phyloP scores from a whole-genome alignment of 148 eudicot species.

The Heliamphora exappendiculata region DNA sequence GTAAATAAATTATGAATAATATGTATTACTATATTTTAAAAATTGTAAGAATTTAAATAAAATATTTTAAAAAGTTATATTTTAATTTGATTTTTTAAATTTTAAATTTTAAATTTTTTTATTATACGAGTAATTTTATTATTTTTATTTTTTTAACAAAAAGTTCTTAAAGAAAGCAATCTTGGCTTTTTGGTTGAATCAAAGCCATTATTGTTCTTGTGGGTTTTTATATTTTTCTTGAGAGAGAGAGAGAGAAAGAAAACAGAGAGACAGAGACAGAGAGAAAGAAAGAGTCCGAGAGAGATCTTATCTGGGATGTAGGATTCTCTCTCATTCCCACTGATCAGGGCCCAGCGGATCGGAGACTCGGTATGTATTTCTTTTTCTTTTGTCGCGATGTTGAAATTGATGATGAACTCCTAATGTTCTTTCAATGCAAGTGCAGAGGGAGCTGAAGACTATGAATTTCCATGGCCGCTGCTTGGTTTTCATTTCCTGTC shows the following conservation, averaged over 20 bases:
- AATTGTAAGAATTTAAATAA: no score
- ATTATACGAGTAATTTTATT: not conserved
- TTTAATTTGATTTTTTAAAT: no score
- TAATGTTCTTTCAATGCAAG: constrained; percentile 13
- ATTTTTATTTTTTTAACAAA: not conserved
- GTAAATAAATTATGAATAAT: no score
- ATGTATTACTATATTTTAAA: no score
- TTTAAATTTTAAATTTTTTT: no score
- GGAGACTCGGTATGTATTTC: not conserved
- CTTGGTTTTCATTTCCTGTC: not conserved
- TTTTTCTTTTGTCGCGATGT: not conserved
- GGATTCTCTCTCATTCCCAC: constrained; percentile 2
- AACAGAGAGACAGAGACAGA: constrained; percentile 13
- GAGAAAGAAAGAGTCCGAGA: constrained; percentile 1
- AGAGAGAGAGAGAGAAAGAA: constrained; percentile 14
- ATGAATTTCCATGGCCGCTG: not conserved
- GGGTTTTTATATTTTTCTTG: not conserved
- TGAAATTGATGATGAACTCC: no score
- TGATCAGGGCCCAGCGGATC: constrained; percentile 10
- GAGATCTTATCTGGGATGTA: constrained; percentile 28
- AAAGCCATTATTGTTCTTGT: constrained; percentile 19
- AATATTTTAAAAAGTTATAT: no score
- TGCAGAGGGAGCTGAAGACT: constrained; percentile 9
- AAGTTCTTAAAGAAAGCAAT: not conserved
- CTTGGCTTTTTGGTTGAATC: no score